These are phyloP conservation scores for Endoconidiophora laricicola DNA, from an alignment of 2,329 filamentous ascomycete genomes.

Conservation along the genomic window DNA sequence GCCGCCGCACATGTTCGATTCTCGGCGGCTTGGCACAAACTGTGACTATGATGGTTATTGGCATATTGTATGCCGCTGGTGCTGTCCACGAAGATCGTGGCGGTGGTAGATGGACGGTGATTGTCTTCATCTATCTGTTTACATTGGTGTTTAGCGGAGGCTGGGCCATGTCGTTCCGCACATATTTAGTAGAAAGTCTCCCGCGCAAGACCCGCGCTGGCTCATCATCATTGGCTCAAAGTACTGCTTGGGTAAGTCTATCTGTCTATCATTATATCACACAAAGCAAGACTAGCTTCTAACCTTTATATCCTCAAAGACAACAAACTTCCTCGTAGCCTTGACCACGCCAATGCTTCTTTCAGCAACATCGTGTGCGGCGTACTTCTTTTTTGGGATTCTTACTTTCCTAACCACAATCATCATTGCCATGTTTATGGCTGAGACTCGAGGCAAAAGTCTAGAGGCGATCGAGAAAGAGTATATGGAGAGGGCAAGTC, in stretches of 20 bases:
- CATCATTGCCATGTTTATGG: conserved; percentile 24
- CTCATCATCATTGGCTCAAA: conserved; percentile 36
- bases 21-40: conserved; percentile 34
- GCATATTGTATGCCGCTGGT: conserved; percentile 30
- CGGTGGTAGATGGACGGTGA: conserved; percentile 31
- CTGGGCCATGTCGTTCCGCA: conserved; percentile 36
- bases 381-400: conserved; percentile 29
- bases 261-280: background rate
- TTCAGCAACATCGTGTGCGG: conserved; percentile 23
- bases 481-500: conserved; percentile 1
- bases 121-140: conserved; percentile 34
- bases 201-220: conserved; percentile 36
- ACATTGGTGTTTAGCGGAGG: conserved; percentile 28
- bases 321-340: conserved; percentile 29
- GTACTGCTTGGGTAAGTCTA: conserved; percentile 31
- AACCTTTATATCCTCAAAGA: conserved; percentile 14
- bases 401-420: conserved; percentile 23
- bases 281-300: background rate
- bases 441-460: conserved; percentile 26
- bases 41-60: conserved; percentile 35
- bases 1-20: conserved; percentile 35
- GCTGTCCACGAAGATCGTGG: conserved; percentile 22
- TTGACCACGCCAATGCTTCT: conserved; percentile 27
- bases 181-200: conserved; percentile 40
- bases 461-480: conserved; percentile 23